Evolutionary conservation across 495 filamentous ascomycete genomes (phyloP), one percentile per base, ranked within the genome.

Genomic region (Tuber melanosporum): DNA sequence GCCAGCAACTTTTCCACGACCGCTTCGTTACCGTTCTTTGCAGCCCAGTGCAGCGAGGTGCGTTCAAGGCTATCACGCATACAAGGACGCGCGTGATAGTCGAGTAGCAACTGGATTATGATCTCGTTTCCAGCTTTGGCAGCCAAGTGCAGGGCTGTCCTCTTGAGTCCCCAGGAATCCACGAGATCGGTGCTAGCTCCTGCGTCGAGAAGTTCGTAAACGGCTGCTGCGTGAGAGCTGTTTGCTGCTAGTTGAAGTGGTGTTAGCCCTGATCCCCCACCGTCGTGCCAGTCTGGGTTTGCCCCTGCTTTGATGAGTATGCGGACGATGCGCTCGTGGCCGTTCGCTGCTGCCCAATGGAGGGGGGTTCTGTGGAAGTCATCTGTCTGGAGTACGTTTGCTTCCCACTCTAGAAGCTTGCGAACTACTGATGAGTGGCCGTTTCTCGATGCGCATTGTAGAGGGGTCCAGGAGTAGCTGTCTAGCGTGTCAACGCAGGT

Each of bases 391-490:
- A 46, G n/a, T 22, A 80, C 69, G 10, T 32, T 47, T 41, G 57
- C 62, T 66, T 71, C 71, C 20, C 44, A 44, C 20, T 71, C 75
- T 12, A 73, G 46, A 26, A 80, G 71, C 12, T 76, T 74, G n/a
- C 69, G 49, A 26, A 70, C 45, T 8, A 74, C 76, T 32, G 43
- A 26, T 17, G 70, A 70, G 71, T 80, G 41, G 14, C 75, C 76
- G 17, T 39, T 70, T 19, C 71, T n/a, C 10, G 78, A 72, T 22
- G 73, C 72, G 8, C 32, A 70, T 12, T 81, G 73, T 41, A 81
- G 36, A 10, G 79, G 36, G 3, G 79, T 76, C 62, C 75, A 66
- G 14, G 46, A 20, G 42, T 47, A 14, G 3, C 36, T 20, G 57
- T 78, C 76, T 2, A 26, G 45, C 2, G 43, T 26, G 36, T 73